Conservation (phyloP, 1,284 basidiomycete genomes). For the Microstroma glucosiphilum region DNA sequence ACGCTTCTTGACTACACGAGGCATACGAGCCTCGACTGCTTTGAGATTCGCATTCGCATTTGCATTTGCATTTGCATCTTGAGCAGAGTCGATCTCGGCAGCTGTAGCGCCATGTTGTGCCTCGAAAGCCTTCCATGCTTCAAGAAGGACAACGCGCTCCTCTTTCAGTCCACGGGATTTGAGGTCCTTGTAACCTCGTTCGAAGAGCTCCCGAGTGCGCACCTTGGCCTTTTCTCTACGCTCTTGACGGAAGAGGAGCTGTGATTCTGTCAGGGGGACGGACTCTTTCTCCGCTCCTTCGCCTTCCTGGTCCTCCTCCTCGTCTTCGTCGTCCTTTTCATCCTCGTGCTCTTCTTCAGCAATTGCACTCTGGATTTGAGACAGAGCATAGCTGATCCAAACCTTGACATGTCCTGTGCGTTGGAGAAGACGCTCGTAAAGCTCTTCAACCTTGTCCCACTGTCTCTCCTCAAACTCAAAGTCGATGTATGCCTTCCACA, state of each 20-base stretch:
- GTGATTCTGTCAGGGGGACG: slow-evolving; percentile 19
- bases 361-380: slow-evolving; percentile 57
- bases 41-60: slow-evolving; percentile 53
- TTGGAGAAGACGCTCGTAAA: slow-evolving; percentile 82
- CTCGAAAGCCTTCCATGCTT: slow-evolving; percentile 90
- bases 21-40: slow-evolving; percentile 81
- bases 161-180: slow-evolving; percentile 74
- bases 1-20: slow-evolving; percentile 72
- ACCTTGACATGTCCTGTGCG: slow-evolving; percentile 86
- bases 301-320: slow-evolving; percentile 56
- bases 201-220: slow-evolving; percentile 70
- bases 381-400: slow-evolving; percentile 52
- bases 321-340: slow-evolving; percentile 63
- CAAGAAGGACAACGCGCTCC: slow-evolving; percentile 82
- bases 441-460: slow-evolving; percentile 69
- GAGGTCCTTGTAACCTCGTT: slow-evolving; percentile 77
- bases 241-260: slow-evolving; percentile 44
- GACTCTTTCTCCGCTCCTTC: slow-evolving; percentile 53
- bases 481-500: slow-evolving; percentile 81
- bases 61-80: not conserved
- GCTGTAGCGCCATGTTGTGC: slow-evolving; percentile 65
- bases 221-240: slow-evolving; percentile 61
- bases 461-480: slow-evolving; percentile 92
- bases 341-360: slow-evolving; percentile 65
- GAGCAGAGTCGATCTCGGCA: slow-evolving; percentile 47